Evolutionary conservation across 1,139 yeast species (phyloP).

Genomic region (Debaryomyces psychrophilus): DNA sequence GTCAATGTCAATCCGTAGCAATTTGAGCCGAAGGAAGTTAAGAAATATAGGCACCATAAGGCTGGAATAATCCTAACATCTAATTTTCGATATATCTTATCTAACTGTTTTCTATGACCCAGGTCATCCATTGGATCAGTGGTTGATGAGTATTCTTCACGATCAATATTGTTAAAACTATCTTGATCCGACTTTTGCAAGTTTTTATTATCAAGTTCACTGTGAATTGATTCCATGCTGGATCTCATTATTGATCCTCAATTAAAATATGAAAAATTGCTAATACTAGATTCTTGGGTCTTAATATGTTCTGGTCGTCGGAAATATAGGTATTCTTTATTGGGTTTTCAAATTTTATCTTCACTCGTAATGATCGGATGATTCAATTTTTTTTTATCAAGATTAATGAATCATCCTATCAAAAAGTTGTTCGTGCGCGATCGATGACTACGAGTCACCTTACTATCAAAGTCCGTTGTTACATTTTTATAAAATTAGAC

Average conservation of each 20-base stretch:
- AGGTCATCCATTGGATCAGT: not conserved
- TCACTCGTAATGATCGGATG: not conserved
- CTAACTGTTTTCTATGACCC: slow-evolving; percentile 40
- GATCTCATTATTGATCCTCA: not conserved
- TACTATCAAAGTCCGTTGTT: not conserved
- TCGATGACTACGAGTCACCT: slow-evolving; percentile 11
- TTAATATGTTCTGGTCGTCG: not conserved
- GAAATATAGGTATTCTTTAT: not conserved
- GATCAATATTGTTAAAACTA: slow-evolving; percentile 3
- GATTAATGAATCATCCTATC: slow-evolving; percentile 5
- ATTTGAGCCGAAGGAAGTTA: slow-evolving; percentile 76
- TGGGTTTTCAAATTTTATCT: not conserved
- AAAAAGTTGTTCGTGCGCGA: slow-evolving; percentile 1
- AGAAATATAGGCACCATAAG: slow-evolving; percentile 76
- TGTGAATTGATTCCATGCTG: not conserved
- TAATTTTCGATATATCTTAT: slow-evolving; percentile 63
- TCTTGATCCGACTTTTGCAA: slow-evolving; percentile 5
- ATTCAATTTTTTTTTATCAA: not conserved
- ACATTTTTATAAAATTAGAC: not conserved
- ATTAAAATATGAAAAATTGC: not conserved
- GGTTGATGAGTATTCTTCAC: slow-evolving; percentile 5
- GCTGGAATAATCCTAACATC: slow-evolving; percentile 81
- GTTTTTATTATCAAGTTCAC: slow-evolving; percentile 1
- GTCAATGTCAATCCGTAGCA: slow-evolving; percentile 82
- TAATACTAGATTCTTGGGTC: not conserved